phyloP scores from a whole-genome alignment of 1,284 basidiomycete species.

The Cryptococcus sp. region DNA sequence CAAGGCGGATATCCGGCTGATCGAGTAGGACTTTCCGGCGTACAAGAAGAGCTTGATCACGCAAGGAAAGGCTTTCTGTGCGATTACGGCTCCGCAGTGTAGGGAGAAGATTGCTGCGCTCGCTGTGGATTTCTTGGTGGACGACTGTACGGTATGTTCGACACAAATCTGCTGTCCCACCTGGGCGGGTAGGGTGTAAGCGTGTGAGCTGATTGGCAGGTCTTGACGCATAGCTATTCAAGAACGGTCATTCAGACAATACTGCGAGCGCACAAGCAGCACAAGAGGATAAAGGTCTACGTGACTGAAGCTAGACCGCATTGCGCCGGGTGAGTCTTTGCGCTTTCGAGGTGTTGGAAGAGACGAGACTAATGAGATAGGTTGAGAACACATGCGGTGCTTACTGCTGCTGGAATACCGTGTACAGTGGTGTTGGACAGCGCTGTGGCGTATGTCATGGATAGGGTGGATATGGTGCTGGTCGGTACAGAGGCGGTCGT shows the following conservation, averaged over 20 bases:
- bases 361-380: slow-evolving; percentile 47
- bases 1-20: not conserved
- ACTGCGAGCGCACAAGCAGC: slow-evolving; percentile 71
- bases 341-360: too few species aligned
- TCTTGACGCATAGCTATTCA: slow-evolving; percentile 92
- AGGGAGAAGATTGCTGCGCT: slow-evolving; percentile 83
- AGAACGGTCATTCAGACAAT: slow-evolving; percentile 92
- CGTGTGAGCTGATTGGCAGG: slow-evolving; percentile 50
- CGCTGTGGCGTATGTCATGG: slow-evolving; percentile 95
- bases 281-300: slow-evolving; percentile 92
- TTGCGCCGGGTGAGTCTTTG: slow-evolving; percentile 31
- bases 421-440: slow-evolving; percentile 93
- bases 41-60: slow-evolving; percentile 41
- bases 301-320: slow-evolving; percentile 59
- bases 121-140: slow-evolving; percentile 87
- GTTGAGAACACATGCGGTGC: slow-evolving; percentile 76
- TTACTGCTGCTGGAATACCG: slow-evolving; percentile 81
- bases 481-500: slow-evolving; percentile 97
- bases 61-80: slow-evolving; percentile 44
- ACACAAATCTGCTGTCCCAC: not conserved
- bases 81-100: slow-evolving; percentile 64
- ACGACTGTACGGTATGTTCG: slow-evolving; percentile 73
- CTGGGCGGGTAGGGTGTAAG: not conserved
- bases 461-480: slow-evolving; percentile 87
- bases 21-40: slow-evolving; percentile 35